Evolutionary conservation across 192 early-diverging fungal species (phyloP), one percentile per base, ranked within the genome.

Genomic region (Backusella tuberculispora): DNA sequence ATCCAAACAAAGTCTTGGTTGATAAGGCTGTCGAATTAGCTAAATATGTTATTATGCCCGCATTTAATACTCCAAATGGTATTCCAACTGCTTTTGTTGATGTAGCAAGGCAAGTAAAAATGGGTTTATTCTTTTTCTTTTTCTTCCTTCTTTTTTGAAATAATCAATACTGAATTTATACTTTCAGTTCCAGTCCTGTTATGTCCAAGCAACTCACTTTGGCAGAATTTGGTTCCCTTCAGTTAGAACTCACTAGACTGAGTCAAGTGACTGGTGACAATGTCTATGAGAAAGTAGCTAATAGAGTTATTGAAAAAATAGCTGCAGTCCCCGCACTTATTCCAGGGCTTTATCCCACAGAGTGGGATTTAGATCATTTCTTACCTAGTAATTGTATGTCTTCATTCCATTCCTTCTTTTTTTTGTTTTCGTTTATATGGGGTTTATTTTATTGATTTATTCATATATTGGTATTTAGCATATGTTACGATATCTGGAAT

Each of bases 241-340:
- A 94, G 73, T 83, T 97, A 48, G 95, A 97, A 79, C 90, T 93
- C 71, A 86, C 87, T 75, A 91, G 93, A 69, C 84, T 97, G 12
- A 90, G 89, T 14, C 85, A 92, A 74, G 81, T 96, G 8, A 94
- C 92, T 8, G 88, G 89, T 1, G 79, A 94, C 67, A 76, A 85
- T 2, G 77, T 71, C 6, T 97, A 93, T 69, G 85, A 87, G 34
- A 48, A 84, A 34, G 76, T 77, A 63, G 90, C 85, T 8, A 81
- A 85, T 44, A 77, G 78, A 9, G 80, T 88, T 14, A 85, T 88
- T 17, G 76, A 90, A 34, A 74, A 79, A 24, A 80, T 91, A 5
- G 73, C 87, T 24, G 63, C 75, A 34, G 76, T 83, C 5, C 24
- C 76, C n/a, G 78, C 80, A 71, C 78, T 73, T 26, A 80, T 88